These are phyloP conservation scores for Blastocystis sp. DNA, from an alignment of 352 stramenopile species.

Conservation along the genomic window DNA sequence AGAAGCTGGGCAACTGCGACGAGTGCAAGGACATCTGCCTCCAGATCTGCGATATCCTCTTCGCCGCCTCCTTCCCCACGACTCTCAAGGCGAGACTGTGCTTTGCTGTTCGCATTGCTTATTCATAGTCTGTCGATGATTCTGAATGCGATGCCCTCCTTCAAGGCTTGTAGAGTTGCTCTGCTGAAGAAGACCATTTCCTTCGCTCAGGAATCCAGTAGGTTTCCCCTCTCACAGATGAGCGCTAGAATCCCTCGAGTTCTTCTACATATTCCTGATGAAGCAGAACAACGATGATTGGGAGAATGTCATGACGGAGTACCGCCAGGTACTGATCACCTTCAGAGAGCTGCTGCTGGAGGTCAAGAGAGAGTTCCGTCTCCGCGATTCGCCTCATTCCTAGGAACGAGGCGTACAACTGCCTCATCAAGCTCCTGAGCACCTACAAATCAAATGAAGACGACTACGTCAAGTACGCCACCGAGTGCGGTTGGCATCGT, in stretches of 20 bases:
- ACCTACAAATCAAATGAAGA: slow-evolving; percentile 7
- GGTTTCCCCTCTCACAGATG: neutral
- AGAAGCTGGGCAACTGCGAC: slow-evolving; percentile 26
- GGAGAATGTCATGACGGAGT: slow-evolving; percentile 37
- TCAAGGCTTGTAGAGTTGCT: slow-evolving; percentile 42
- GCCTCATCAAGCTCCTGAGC: slow-evolving; percentile 58
- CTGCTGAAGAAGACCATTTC: slow-evolving; percentile 50
- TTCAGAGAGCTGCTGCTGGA: neutral
- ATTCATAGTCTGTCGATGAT: slow-evolving; percentile 51
- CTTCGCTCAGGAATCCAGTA: slow-evolving; percentile 63
- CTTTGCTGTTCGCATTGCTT: neutral
- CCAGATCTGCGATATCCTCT: slow-evolving; percentile 34
- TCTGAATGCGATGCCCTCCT: slow-evolving; percentile 64
- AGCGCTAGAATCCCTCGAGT: slow-evolving; percentile 42
- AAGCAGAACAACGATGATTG: slow-evolving; percentile 53
- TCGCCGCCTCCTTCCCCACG: slow-evolving; percentile 12
- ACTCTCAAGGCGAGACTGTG: slow-evolving; percentile 51
- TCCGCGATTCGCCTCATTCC: neutral
- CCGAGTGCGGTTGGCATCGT: neutral
- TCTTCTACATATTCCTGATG: slow-evolving; percentile 58
- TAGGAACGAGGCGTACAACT: slow-evolving; percentile 39
- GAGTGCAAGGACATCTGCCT: slow-evolving; percentile 37
- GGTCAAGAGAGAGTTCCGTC: slow-evolving; percentile 19
- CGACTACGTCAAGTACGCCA: slow-evolving; percentile 45
- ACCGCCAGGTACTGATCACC: slow-evolving; percentile 24